Evolutionary conservation across 345 rosid genomes (phyloP).

Genomic region (Mallotus nudiflorus): DNA sequence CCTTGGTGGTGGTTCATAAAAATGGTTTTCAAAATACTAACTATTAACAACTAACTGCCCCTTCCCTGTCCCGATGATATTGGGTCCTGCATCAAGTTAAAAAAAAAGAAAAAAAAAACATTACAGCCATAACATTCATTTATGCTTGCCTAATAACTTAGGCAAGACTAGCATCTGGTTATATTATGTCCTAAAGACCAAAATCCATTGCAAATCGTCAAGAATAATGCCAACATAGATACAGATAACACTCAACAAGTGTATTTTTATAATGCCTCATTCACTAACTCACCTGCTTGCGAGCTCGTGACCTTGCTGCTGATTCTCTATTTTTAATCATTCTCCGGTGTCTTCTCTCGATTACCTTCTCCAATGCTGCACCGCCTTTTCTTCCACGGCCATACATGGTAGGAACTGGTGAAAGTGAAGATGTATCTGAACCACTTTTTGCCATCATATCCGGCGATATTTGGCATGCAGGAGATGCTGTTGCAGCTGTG

Average conservation of each 20-base stretch:
- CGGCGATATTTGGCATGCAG: conserved; percentile 66
- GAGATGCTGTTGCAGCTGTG: conserved; percentile 51
- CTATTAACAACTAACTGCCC: too few relatives aligned
- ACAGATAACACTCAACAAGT: too few relatives aligned
- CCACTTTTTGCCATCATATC: conserved; percentile 69
- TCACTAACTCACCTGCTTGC: conserved; percentile 74
- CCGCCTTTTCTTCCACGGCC: conserved; percentile 67
- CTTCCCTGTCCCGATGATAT: too few relatives aligned
- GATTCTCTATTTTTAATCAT: conserved; percentile 99
- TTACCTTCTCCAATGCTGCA: conserved; percentile 80
- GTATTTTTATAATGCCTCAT: conserved; percentile 22
- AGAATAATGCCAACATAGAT: too few relatives aligned
- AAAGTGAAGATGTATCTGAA: conserved; percentile 63
- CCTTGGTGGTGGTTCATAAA: too few relatives aligned
- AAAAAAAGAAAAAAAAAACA: too few relatives aligned
- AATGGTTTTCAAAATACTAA: too few relatives aligned
- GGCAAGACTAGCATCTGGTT: background rate
- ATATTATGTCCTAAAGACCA: background rate
- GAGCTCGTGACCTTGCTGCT: conserved; percentile 98
- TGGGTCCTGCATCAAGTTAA: too few relatives aligned
- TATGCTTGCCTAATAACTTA: background rate
- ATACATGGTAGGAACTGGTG: conserved; percentile 74
- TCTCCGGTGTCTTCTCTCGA: conserved; percentile 94
- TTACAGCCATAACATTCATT: too few relatives aligned
- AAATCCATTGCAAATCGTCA: too few relatives aligned